A percentile compares a stretch with the other conserved stretches of the same genome.
Evolutionary conservation across 2,329 filamentous ascomycete species (phyloP).

Genomic region (Leptographium flavum): DNA sequence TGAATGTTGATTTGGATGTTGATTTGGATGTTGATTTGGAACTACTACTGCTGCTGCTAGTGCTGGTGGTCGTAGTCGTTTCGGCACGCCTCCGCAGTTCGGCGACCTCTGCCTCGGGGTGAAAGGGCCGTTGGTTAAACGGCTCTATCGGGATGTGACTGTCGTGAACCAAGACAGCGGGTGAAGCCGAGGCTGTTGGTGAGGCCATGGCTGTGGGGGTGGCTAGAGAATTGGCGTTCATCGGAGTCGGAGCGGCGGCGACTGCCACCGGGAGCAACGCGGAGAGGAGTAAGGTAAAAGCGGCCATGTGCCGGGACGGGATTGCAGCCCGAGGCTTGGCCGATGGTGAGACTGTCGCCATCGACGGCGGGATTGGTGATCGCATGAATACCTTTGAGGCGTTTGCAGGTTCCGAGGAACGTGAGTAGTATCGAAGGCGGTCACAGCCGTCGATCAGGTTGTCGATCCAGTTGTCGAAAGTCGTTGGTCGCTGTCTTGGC

Average conservation of each 20-base stretch:
- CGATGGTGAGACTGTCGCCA: background rate
- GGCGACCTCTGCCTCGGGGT: slow-evolving; percentile 19
- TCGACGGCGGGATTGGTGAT: background rate
- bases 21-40: background rate
- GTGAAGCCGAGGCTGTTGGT: slow-evolving; percentile 12
- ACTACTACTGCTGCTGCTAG: background rate
- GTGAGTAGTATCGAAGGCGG: too few species aligned
- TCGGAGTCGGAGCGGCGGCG: slow-evolving; percentile 4
- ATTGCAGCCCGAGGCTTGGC: background rate
- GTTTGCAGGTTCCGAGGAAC: too few species aligned
- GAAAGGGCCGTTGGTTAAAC: slow-evolving; percentile 22
- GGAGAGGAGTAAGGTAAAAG: slow-evolving; percentile 13
- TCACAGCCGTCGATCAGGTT: too few species aligned
- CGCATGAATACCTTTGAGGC: background rate
- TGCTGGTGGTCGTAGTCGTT: slow-evolving; percentile 1
- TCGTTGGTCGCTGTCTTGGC: too few species aligned
- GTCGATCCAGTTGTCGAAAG: too few species aligned
- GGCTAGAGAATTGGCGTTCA: slow-evolving; percentile 1
- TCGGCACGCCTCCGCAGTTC: slow-evolving; percentile 11
- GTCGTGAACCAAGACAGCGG: slow-evolving; percentile 23
- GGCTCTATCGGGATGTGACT: slow-evolving; percentile 19
- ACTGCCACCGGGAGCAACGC: slow-evolving; percentile 11
- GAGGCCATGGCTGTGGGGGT: slow-evolving; percentile 7
- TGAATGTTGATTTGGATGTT: background rate
- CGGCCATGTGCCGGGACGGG: slow-evolving; percentile 13